Base-by-base conservation (phyloP, 106 monocot species). In the Narthecium ossifragum region DNA sequence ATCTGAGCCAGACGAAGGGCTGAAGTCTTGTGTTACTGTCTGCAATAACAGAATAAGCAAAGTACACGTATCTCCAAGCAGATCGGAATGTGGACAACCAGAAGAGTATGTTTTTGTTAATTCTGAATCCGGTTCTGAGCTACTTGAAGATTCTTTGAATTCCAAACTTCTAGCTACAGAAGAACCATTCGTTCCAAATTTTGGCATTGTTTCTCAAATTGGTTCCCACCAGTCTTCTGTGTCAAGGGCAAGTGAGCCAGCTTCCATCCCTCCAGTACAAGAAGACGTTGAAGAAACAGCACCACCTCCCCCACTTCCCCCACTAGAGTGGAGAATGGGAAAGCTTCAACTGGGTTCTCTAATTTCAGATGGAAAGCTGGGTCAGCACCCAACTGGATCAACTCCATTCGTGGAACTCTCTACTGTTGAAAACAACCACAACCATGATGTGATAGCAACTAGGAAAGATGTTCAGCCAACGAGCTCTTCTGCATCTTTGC, bases 291-390 rank as follows among this genome's bases (percentile, higher is more conserved):
- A 76, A 51, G 84, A 86, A 59, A 60, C 71, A 36, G 86, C 86
- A 53, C 96, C 93, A 40, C 79, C 80, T 59, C 94, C 86, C 18
- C 86, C 90, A 28, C 82, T 90, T 57, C 94, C 86, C 24, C 96
- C 96, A 26, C 49, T 96, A 37, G 60, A 81, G 36, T 96, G 96
- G 96, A 96, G 85, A 73, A 53, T 72, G 38, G 90, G 86, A 72
- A 96, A 84, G 57, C 60, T 68, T 63, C 68, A 31, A n/a, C 46
- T 51, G 17, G 66, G 73, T 12, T 61, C 75, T 61, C 27, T 62
- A 36, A 21, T 55, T 17, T 8, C 74, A 62, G 29, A 32, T 51
- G 58, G 36, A 32, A 64, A 58, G 55, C 27, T 41, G 40, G 36
- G 27, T 61, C 26, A 32, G 50, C 46, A 51, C 48, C 27, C 25